phyloP scores from a whole-genome alignment of 768 basidiomycete species.

The Leccinellum rugosiceps region DNA sequence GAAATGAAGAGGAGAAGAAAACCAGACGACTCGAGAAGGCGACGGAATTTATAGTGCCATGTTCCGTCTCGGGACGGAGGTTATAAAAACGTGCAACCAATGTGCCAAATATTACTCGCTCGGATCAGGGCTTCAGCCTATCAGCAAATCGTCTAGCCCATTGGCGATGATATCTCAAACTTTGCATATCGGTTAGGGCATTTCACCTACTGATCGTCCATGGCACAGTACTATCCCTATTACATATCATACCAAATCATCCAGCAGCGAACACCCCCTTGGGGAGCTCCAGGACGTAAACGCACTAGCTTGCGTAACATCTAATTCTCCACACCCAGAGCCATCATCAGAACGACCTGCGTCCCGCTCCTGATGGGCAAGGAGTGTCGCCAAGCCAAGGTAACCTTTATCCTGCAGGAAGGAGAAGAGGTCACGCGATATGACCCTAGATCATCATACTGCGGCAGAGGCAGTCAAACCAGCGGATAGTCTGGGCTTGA shows the following conservation, averaged over 20 bases:
- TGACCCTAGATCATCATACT: slow-evolving; percentile 13
- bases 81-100: background rate
- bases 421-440: background rate
- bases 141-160: background rate
- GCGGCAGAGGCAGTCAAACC: background rate
- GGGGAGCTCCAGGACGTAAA: slow-evolving; percentile 9
- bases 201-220: slow-evolving; percentile 9
- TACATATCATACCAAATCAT: slow-evolving; percentile 21
- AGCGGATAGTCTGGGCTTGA: slow-evolving; percentile 17
- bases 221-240: slow-evolving; percentile 6
- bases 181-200: background rate
- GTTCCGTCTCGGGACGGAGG: slow-evolving; percentile 1
- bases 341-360: slow-evolving; percentile 19
- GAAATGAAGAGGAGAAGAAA: background rate
- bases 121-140: slow-evolving; percentile 7
- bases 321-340: slow-evolving; percentile 15
- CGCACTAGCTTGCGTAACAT: slow-evolving; percentile 4
- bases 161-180: background rate
- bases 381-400: slow-evolving; percentile 2
- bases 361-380: slow-evolving; percentile 14
- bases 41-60: background rate
- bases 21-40: too few species aligned
- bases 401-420: background rate
- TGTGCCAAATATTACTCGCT: background rate
- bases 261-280: slow-evolving; percentile 1